Evolutionary conservation across 352 stramenopile species (phyloP).

Genomic region (Peronosclerospora sorghi): DNA sequence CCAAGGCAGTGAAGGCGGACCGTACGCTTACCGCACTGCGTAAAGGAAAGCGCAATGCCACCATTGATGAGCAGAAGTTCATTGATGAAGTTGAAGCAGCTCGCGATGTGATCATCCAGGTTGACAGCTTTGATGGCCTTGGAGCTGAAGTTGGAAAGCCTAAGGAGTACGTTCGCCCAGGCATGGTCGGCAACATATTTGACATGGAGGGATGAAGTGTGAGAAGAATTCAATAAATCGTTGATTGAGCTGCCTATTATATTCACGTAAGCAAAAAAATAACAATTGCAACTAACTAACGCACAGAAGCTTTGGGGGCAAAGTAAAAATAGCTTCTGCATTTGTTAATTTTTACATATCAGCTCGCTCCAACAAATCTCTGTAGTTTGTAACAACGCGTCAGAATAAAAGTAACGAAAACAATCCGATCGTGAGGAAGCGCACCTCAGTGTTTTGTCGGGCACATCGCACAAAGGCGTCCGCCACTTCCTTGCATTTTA

Average conservation of each 20-base stretch:
- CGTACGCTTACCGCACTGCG: slow-evolving; percentile 85
- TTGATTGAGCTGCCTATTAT: no score
- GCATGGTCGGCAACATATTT: slow-evolving; percentile 52
- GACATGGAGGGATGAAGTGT: slow-evolving; percentile 26
- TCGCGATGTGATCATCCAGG: slow-evolving; percentile 95
- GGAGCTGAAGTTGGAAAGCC: slow-evolving; percentile 70
- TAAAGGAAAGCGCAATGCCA: slow-evolving; percentile 92
- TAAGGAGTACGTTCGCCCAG: slow-evolving; percentile 86
- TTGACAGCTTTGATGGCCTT: slow-evolving; percentile 87
- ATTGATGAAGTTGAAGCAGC: slow-evolving; percentile 93
- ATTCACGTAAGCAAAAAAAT: no score
- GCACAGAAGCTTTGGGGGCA: neutral
- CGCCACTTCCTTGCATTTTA: slow-evolving; percentile 79
- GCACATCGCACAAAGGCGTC: slow-evolving; percentile 77
- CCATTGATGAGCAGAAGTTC: slow-evolving; percentile 87
- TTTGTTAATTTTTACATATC: slow-evolving; percentile 3
- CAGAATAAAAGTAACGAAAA: neutral
- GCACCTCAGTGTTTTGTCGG: slow-evolving; percentile 68
- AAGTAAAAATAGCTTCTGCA: neutral
- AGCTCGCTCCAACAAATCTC: slow-evolving; percentile 66
- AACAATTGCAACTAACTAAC: neutral
- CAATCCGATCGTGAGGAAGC: slow-evolving; percentile 30
- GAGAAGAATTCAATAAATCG: neutral
- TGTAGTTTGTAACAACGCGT: slow-evolving; percentile 7
- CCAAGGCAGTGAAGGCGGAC: slow-evolving; percentile 88